Evolutionary conservation across 257 asterid species (phyloP).

Genomic region (Nemophila menziesii): DNA sequence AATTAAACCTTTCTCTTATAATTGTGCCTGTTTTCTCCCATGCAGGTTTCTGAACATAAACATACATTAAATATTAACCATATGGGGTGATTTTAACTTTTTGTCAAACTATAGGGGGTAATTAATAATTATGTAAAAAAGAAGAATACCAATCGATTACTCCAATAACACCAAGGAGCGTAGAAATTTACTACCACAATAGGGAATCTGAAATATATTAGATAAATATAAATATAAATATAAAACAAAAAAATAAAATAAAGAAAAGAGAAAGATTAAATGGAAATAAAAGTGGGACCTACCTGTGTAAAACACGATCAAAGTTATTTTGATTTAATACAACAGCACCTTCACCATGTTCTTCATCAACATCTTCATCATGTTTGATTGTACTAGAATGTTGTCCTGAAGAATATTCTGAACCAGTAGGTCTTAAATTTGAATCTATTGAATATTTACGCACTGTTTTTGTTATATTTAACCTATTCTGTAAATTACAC

Average conservation of each 20-base stretch:
- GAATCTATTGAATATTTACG: conserved; percentile 75
- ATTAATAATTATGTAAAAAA: too few relatives aligned
- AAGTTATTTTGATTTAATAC: conserved; percentile 48
- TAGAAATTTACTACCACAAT: conserved; percentile 81
- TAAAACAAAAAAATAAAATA: conserved; percentile 6
- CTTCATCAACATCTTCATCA: conserved; percentile 71
- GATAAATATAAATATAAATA: conserved; percentile 7
- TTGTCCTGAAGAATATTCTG: conserved; percentile 61
- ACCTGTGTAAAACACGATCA: conserved; percentile 74
- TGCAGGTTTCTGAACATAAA: conserved; percentile 69
- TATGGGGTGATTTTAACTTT: too few relatives aligned
- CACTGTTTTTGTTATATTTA: conserved; percentile 80
- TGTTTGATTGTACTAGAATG: conserved; percentile 46
- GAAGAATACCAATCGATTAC: conserved; percentile 67
- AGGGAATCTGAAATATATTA: conserved; percentile 44
- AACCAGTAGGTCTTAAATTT: conserved; percentile 65
- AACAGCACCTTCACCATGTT: conserved; percentile 75
- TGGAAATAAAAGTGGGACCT: conserved; percentile 23
- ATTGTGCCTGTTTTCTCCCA: conserved; percentile 96
- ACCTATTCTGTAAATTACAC: conserved; percentile 67
- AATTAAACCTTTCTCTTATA: conserved; percentile 60
- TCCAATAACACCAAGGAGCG: conserved; percentile 98
- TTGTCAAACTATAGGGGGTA: too few relatives aligned
- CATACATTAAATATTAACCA: not conserved
- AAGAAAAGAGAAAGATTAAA: conserved; percentile 9